Base-by-base conservation (phyloP, 2,329 filamentous ascomycete genomes). In the Aspergillus viridinutans region DNA sequence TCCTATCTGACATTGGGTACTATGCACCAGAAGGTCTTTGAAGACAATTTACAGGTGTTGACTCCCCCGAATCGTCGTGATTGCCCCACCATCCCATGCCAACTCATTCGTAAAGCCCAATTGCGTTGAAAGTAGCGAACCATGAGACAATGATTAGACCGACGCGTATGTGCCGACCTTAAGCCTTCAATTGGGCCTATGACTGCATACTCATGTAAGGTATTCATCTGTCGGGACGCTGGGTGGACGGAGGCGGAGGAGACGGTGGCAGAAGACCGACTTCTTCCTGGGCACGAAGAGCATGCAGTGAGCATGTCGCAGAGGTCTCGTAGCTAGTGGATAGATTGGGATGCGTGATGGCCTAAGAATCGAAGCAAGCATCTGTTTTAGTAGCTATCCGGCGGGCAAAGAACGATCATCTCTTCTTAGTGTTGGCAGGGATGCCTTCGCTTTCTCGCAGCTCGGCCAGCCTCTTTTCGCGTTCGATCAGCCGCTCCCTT, bases 381-480 rank as follows among this genome's bases (percentile, higher is more conserved):
- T 47, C 21, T 26, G 9, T 17, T 47, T 47, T 20, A 51, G 21
- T 51, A 51, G 26, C 10, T 29, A 35, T 38, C 43, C 20, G 55
- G 38, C 50, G 9, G 29, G 23, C 28, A 6, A 17, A 7, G 53
- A 40, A 49, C 28, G 2, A 58, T 72, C 71, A 77, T 67, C 72
- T 71, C 61, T 76, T 77, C 65, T 75, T 80, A 52, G 71, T 74
- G 42, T 68, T 64, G 25, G 71, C 70, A 12, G 73, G 68, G 20
- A 74, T 65, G 10, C 71, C 74, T 57, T 80, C 78, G 17, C 70
- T 80, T 52, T 77, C 76, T 51, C 75, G 76, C 40, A 80, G 60
- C 58, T 78, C 76, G n/a, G 82, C 81, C 47, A 86, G 78, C 62
- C 80, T 82, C 42, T 80, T 81, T 77, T 87, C 89, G 50, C 89